Conservation (phyloP, 805 yeast genomes). For the Barnettozyma salicaria region DNA sequence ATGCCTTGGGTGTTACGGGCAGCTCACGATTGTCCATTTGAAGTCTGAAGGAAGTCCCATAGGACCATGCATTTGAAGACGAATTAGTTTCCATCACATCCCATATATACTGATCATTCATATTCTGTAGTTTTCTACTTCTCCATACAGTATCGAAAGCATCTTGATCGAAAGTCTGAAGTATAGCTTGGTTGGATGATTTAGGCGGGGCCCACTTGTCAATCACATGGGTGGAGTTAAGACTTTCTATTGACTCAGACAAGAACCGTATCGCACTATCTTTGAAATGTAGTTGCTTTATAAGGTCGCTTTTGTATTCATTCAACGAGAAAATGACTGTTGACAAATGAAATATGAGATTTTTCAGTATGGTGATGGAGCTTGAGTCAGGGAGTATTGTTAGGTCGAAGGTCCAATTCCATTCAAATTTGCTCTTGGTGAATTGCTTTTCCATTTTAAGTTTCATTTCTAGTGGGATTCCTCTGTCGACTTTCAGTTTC, state of each 20-base stretch:
- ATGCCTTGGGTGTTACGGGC: no score
- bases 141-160: slow-evolving; percentile 20
- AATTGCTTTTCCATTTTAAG: slow-evolving; percentile 12
- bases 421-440: slow-evolving; percentile 4
- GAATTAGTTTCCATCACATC: slow-evolving; percentile 14
- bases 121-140: slow-evolving; percentile 6
- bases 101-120: slow-evolving; percentile 21
- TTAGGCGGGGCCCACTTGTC: slow-evolving; percentile 30
- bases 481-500: slow-evolving; percentile 15
- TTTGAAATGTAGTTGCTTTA: slow-evolving; percentile 22
- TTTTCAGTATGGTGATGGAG: slow-evolving; percentile 19
- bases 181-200: slow-evolving; percentile 23
- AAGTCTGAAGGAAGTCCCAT: slow-evolving; percentile 14
- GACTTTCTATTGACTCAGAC: slow-evolving; percentile 24
- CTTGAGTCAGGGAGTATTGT: slow-evolving; percentile 19
- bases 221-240: slow-evolving; percentile 20
- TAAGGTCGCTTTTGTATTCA: slow-evolving; percentile 18
- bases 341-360: slow-evolving; percentile 19
- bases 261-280: slow-evolving; percentile 30
- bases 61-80: slow-evolving; percentile 10
- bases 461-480: slow-evolving; percentile 17
- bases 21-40: slow-evolving; percentile 2
- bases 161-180: slow-evolving; percentile 17
- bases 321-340: slow-evolving; percentile 18
- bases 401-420: slow-evolving; percentile 23